Conservation (phyloP, 805 yeast genomes). For the Candida vartiovaarae region DNA sequence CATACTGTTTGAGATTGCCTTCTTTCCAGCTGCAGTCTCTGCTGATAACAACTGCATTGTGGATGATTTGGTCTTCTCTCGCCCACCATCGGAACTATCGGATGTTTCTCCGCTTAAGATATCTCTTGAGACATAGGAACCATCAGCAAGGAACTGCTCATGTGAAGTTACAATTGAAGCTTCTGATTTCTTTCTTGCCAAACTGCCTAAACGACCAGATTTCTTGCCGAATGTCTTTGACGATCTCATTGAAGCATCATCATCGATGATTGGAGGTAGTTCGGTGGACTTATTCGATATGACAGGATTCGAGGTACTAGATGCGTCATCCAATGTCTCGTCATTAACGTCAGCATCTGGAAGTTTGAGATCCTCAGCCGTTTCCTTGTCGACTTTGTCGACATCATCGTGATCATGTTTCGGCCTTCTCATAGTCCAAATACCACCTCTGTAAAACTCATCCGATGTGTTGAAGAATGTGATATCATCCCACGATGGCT, state of each 20-base stretch:
- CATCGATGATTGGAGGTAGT: constrained; percentile 4
- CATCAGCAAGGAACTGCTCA: constrained; percentile 25
- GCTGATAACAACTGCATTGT: constrained; percentile 21
- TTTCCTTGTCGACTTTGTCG: constrained; percentile 2
- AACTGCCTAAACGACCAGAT: neutral
- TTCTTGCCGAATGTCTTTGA: constrained; percentile 2
- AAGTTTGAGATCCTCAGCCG: neutral
- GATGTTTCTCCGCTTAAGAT: constrained; percentile 5
- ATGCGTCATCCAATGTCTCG: neutral
- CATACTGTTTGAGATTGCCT: constrained; percentile 38
- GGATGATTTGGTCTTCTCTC: constrained; percentile 6
- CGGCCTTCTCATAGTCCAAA: constrained; percentile 58
- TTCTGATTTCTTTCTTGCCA: constrained; percentile 15
- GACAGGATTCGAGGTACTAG: neutral
- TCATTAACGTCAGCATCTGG: constrained; percentile 1
- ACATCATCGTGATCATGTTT: constrained; percentile 4
- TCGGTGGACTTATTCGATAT: neutral
- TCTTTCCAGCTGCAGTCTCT: constrained; percentile 27
- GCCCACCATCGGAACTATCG: constrained; percentile 11
- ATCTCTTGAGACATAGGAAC: constrained; percentile 19
- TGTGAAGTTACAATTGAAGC: constrained; percentile 19
- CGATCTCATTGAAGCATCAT: constrained; percentile 12
- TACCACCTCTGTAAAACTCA: constrained; percentile 85
- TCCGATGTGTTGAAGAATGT: constrained; percentile 55
- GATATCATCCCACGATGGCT: constrained; percentile 86